Conservation (phyloP, 1,284 basidiomycete genomes). For the Peniophora sp. region DNA sequence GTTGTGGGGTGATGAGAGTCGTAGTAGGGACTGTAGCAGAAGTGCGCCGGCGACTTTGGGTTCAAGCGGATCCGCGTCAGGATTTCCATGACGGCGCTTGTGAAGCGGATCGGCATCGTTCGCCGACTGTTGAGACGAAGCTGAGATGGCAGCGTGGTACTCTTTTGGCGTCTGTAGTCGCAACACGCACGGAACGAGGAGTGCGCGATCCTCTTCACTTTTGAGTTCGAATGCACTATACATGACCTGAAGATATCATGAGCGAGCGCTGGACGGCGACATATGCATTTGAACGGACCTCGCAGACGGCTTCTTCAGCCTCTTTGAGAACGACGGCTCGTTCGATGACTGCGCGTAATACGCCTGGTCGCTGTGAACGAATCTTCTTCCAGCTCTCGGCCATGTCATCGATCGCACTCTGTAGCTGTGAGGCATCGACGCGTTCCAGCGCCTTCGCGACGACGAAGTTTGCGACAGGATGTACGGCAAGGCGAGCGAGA, state of each 20-base stretch:
- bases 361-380: slow-evolving; percentile 51
- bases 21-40: slow-evolving; percentile 75
- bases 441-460: slow-evolving; percentile 71
- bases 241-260: slow-evolving; percentile 37
- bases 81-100: slow-evolving; percentile 6
- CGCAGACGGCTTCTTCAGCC: slow-evolving; percentile 32
- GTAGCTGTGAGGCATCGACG: slow-evolving; percentile 46
- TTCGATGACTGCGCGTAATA: slow-evolving; percentile 69
- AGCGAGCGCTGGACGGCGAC: neutral
- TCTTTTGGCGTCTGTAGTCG: slow-evolving; percentile 36
- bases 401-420: slow-evolving; percentile 51
- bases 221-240: slow-evolving; percentile 52
- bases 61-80: slow-evolving; percentile 32
- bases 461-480: slow-evolving; percentile 91
- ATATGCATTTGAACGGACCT: slow-evolving; percentile 30
- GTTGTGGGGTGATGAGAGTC: slow-evolving; percentile 58
- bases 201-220: slow-evolving; percentile 25
- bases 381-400: slow-evolving; percentile 41
- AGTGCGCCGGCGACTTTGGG: slow-evolving; percentile 82
- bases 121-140: slow-evolving; percentile 10
- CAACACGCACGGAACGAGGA: slow-evolving; percentile 42
- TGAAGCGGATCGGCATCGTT: slow-evolving; percentile 12
- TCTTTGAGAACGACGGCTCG: slow-evolving; percentile 42
- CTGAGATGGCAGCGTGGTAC: neutral
- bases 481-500: slow-evolving; percentile 62